A percentile compares a stretch with the other conserved stretches of the same genome.
These are phyloP conservation scores for Caryopteris hybrid DNA, from an alignment of 305 asterid species.

Conservation along the genomic window DNA sequence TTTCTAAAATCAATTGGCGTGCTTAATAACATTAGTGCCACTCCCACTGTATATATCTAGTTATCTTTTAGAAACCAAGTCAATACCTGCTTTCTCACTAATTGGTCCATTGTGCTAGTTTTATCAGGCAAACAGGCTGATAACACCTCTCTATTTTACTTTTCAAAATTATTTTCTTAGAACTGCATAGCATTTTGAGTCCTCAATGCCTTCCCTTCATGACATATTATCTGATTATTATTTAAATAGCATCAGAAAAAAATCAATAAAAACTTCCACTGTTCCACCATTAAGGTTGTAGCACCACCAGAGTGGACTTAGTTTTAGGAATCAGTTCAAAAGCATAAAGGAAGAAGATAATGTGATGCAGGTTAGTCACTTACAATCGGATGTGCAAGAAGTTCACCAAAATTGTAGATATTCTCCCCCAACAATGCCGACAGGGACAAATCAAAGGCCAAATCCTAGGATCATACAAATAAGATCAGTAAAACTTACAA, in stretches of 20 bases:
- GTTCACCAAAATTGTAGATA: slow-evolving; percentile 96
- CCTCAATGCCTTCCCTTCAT: background rate
- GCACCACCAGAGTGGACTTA: background rate
- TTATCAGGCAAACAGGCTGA: background rate
- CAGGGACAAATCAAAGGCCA: slow-evolving; percentile 92
- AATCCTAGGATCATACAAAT: slow-evolving; percentile 45
- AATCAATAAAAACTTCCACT: background rate
- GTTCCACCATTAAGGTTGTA: background rate
- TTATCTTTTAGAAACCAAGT: background rate
- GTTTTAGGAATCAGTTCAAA: background rate
- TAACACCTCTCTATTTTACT: background rate
- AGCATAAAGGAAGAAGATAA: background rate
- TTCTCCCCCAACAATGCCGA: slow-evolving; percentile 95
- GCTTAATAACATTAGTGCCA: background rate
- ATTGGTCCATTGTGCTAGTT: background rate
- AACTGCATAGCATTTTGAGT: background rate
- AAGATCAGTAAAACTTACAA: background rate
- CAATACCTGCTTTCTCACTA: background rate
- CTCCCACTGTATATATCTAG: background rate
- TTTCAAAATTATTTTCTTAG: background rate
- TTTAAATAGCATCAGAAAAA: background rate
- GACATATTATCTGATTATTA: background rate
- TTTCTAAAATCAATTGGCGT: background rate
- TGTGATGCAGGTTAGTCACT: slow-evolving; percentile 25
- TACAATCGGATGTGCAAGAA: slow-evolving; percentile 97